Conservation (phyloP, 805 yeast genomes). For the Zygosaccharomyces gambellarensis region DNA sequence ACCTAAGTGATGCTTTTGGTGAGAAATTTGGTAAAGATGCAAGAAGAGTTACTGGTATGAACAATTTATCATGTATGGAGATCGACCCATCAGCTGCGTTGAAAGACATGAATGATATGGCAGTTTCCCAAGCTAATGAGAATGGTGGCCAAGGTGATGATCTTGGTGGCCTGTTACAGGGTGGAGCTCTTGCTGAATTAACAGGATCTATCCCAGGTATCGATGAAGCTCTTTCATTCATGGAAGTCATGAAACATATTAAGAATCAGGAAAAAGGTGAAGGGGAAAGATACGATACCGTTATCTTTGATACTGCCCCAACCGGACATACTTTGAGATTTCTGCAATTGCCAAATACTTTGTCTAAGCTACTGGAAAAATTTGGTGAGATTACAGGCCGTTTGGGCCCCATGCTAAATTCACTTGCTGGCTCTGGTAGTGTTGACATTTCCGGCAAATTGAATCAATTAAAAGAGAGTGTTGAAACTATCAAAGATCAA, state of each 20-base stretch:
- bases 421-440: constrained; percentile 64
- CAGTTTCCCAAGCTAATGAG: constrained; percentile 33
- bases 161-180: constrained; percentile 31
- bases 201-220: constrained; percentile 97
- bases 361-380: constrained; percentile 81
- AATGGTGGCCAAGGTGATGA: constrained; percentile 42
- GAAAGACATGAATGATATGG: constrained; percentile 70
- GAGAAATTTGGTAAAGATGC: constrained; percentile 98
- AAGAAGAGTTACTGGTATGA: constrained; percentile 81
- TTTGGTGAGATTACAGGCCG: constrained; percentile 80
- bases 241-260: constrained; percentile 96
- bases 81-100: constrained; percentile 94
- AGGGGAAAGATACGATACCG: constrained; percentile 63
- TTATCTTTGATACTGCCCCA: constrained; percentile 98
- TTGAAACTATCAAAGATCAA: constrained; percentile 85
- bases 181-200: constrained; percentile 59
- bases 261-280: constrained; percentile 57
- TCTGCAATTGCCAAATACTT: constrained; percentile 87
- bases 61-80: constrained; percentile 94
- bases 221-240: constrained; percentile 95
- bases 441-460: constrained; percentile 54
- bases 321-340: constrained; percentile 97
- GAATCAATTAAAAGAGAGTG: constrained; percentile 73
- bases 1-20: constrained; percentile 95
- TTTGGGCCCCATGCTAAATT: constrained; percentile 85